Conservation (phyloP, 257 asterid species). For the Pogostemon cablin region DNA sequence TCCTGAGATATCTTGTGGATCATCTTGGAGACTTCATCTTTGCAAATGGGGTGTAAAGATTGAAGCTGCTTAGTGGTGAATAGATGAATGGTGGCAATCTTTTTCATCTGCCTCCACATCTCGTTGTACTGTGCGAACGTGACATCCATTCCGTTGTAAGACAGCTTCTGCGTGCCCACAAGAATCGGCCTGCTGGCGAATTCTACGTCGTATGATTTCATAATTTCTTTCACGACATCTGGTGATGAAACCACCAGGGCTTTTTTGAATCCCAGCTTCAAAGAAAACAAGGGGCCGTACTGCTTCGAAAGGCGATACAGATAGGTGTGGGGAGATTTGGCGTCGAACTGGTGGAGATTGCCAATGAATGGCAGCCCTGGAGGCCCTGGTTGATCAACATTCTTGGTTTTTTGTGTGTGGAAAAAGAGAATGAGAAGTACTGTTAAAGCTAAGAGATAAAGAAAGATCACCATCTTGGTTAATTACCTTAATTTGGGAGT, state of each 20-base stretch:
- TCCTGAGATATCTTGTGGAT: constrained; percentile 11
- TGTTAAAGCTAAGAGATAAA: constrained; percentile 11
- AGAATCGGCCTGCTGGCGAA: too few relatives aligned
- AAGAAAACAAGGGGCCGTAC: neutral
- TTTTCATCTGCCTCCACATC: constrained; percentile 33
- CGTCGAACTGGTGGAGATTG: constrained; percentile 27
- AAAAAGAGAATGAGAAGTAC: constrained; percentile 10
- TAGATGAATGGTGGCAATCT: neutral
- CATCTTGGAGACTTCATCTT: constrained; percentile 24
- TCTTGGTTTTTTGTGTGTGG: neutral
- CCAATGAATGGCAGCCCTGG: neutral
- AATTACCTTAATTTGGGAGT: too few relatives aligned
- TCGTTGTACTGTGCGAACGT: constrained; percentile 11
- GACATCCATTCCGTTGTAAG: too few relatives aligned
- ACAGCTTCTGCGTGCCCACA: too few relatives aligned
- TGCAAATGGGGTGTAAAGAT: constrained; percentile 22
- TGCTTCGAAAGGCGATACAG: too few relatives aligned
- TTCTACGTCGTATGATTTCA: too few relatives aligned
- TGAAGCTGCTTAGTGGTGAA: neutral
- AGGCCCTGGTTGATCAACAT: neutral
- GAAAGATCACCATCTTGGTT: neutral
- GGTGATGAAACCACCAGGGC: constrained; percentile 28
- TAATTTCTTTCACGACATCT: neutral
- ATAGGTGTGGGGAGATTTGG: too few relatives aligned
- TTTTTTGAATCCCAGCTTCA: constrained; percentile 25